A percentile compares a stretch with the other conserved stretches of the same genome.
phyloP scores from a whole-genome alignment of 768 basidiomycete species.

The Suillus tomentosus region DNA sequence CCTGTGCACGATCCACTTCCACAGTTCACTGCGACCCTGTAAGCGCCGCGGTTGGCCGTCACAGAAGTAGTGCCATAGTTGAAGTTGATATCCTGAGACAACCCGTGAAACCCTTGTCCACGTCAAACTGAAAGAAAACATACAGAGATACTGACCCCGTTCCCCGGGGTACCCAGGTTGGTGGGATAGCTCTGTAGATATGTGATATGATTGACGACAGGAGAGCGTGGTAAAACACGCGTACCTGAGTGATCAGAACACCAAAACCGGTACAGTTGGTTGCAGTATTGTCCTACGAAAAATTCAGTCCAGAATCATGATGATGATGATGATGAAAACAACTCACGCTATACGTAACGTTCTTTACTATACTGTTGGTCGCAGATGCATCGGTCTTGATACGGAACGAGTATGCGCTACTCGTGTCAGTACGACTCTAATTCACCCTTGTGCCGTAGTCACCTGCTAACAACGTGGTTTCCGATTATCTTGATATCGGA shows the following conservation, averaged over 20 bases:
- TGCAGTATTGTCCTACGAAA: slow-evolving; percentile 50
- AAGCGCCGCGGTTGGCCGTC: slow-evolving; percentile 42
- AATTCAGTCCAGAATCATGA: slow-evolving; percentile 6
- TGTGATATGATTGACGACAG: neutral
- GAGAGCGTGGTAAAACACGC: slow-evolving; percentile 1
- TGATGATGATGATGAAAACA: neutral
- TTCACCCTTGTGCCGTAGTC: slow-evolving; percentile 1
- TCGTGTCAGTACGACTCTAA: slow-evolving; percentile 1
- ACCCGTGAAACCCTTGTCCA: neutral
- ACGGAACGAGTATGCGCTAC: slow-evolving; percentile 55
- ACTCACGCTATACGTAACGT: slow-evolving; percentile 51
- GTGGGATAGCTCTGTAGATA: slow-evolving; percentile 54
- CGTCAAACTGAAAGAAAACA: slow-evolving; percentile 18
- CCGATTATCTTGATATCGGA: slow-evolving; percentile 47
- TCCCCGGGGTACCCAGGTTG: slow-evolving; percentile 56
- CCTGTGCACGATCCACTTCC: slow-evolving; percentile 53
- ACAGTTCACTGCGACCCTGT: slow-evolving; percentile 57
- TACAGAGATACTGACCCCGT: slow-evolving; percentile 59
- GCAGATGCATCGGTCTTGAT: slow-evolving; percentile 58
- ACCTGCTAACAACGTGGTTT: slow-evolving; percentile 62
- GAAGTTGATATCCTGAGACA: slow-evolving; percentile 51
- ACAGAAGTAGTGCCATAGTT: slow-evolving; percentile 42
- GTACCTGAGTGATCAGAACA: slow-evolving; percentile 59
- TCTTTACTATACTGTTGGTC: slow-evolving; percentile 47
- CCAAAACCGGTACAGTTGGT: slow-evolving; percentile 52